These are phyloP conservation scores for Pharnaceum exiguum DNA, from an alignment of 148 eudicot species.

Conservation along the genomic window DNA sequence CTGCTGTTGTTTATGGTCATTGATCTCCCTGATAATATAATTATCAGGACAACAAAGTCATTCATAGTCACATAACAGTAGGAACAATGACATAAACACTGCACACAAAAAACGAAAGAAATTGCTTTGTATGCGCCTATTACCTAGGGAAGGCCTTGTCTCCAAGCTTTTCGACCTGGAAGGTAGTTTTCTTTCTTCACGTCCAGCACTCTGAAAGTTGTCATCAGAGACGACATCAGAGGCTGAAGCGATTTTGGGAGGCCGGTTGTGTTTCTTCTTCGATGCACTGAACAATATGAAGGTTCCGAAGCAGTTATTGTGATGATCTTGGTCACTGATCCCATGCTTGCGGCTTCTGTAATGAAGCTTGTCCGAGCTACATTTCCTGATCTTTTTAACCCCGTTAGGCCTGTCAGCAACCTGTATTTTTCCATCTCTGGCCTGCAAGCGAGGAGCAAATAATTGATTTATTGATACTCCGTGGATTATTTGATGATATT, in stretches of 20 bases:
- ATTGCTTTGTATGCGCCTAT: background rate
- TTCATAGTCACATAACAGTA: background rate
- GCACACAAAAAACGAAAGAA: background rate
- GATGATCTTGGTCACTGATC: background rate
- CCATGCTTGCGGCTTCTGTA: background rate
- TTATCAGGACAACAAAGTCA: background rate
- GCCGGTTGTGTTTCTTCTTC: slow-evolving; percentile 16
- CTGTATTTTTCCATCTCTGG: background rate
- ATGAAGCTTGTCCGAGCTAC: background rate
- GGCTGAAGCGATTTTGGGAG: slow-evolving; percentile 4
- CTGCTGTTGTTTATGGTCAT: background rate
- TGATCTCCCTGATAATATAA: background rate
- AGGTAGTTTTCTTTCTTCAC: too few species aligned
- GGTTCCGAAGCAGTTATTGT: slow-evolving; percentile 9
- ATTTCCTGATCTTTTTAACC: background rate
- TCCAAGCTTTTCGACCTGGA: background rate
- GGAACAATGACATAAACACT: background rate
- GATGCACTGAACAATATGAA: background rate
- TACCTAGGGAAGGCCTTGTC: background rate
- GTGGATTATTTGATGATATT: too few species aligned
- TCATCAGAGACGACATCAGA: too few species aligned
- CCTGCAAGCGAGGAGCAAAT: slow-evolving; percentile 13
- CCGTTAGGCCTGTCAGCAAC: background rate
- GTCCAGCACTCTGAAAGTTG: too few species aligned
- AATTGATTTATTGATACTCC: too few species aligned